Evolutionary conservation across 345 rosid genomes (phyloP).

Genomic region (Citrus mangshanensis): DNA sequence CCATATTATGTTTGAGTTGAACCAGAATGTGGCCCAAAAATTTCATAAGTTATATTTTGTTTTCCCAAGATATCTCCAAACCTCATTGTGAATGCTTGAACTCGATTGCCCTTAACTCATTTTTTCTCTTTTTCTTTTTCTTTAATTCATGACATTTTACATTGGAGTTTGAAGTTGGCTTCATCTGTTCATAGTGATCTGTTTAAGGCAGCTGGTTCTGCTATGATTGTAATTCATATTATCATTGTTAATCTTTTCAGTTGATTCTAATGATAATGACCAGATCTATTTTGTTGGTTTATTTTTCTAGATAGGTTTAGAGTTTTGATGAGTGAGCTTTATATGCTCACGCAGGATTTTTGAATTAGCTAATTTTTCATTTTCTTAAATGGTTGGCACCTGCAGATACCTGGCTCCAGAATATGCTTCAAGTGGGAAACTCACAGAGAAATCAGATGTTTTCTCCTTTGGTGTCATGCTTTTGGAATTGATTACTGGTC

Average conservation of each 20-base stretch:
- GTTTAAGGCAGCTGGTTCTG: not conserved
- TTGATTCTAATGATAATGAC: not conserved
- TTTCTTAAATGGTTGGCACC: not conserved
- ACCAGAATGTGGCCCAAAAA: not conserved
- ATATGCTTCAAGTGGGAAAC: constrained; percentile 91
- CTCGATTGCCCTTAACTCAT: not conserved
- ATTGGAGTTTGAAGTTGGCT: not conserved
- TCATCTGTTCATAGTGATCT: not conserved
- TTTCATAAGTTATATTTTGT: not conserved
- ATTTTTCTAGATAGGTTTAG: not conserved
- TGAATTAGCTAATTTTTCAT: not conserved
- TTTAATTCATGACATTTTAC: not conserved
- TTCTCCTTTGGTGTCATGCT: constrained; percentile 93
- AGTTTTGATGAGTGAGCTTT: not conserved
- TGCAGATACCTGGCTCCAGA: constrained; percentile 95
- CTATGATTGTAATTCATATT: not conserved
- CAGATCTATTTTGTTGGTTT: no score
- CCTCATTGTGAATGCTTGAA: not conserved
- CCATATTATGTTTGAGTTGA: not conserved
- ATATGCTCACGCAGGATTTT: not conserved
- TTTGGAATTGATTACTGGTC: constrained; percentile 85
- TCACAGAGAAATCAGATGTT: constrained; percentile 82
- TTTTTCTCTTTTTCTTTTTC: no score
- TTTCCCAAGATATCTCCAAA: not conserved
- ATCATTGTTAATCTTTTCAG: not conserved